Conservation (phyloP, 2,329 filamentous ascomycete genomes). For the Hymenoscyphus occultus region DNA sequence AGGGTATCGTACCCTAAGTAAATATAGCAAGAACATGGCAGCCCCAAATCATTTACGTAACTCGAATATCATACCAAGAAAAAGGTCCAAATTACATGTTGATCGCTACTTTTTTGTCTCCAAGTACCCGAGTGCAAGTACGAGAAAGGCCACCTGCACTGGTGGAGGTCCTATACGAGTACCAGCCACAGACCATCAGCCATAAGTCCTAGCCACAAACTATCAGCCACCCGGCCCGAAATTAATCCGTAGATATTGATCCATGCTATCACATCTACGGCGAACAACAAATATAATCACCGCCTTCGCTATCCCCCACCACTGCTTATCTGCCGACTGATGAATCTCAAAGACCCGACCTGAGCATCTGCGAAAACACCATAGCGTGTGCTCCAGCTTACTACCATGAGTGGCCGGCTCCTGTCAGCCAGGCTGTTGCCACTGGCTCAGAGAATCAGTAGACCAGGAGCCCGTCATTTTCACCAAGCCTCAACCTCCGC, state of each 20-base stretch:
- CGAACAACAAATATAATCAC: constrained; percentile 14
- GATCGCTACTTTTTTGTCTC: too few species aligned
- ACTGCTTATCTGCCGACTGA: constrained; percentile 13
- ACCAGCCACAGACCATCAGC: background rate
- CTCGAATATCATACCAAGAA: too few species aligned
- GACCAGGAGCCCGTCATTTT: constrained; percentile 58
- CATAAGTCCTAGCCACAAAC: background rate
- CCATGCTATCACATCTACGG: background rate
- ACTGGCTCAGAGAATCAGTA: constrained; percentile 58
- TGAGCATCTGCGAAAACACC: constrained; percentile 17
- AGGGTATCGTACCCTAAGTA: too few species aligned
- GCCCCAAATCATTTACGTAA: too few species aligned
- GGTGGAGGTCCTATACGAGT: too few species aligned
- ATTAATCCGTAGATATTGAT: background rate
- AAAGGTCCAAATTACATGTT: too few species aligned
- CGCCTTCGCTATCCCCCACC: background rate
- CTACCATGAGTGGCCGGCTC: constrained; percentile 48
- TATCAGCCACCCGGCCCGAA: background rate
- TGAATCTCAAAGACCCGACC: constrained; percentile 22
- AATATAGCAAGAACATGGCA: too few species aligned
- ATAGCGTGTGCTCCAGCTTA: constrained; percentile 18
- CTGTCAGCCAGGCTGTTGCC: constrained; percentile 70
- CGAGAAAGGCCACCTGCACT: too few species aligned
- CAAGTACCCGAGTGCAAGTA: too few species aligned
- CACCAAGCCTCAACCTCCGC: constrained; percentile 59